A percentile compares a stretch with the other conserved stretches of the same genome.
These are phyloP conservation scores for Xylaria digitata DNA, from an alignment of 2,329 filamentous ascomycete genomes.

Conservation along the genomic window DNA sequence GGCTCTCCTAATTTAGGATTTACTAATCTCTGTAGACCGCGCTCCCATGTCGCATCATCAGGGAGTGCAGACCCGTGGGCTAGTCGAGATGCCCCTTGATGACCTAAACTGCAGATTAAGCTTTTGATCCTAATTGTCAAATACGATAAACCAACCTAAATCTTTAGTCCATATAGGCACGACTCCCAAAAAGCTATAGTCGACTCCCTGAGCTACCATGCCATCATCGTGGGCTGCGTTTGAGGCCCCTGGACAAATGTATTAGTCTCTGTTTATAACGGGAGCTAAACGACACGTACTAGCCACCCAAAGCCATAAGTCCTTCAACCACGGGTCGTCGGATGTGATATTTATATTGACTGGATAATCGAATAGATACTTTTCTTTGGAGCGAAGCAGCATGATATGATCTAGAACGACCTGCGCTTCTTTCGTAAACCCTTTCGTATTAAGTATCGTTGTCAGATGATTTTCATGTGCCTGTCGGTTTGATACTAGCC, in stretches of 20 bases:
- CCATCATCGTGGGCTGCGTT: constrained; percentile 72
- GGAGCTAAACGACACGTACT: constrained; percentile 57
- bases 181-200: constrained; percentile 81
- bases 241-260: constrained; percentile 64
- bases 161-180: constrained; percentile 77
- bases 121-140: constrained; percentile 1
- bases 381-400: constrained; percentile 69
- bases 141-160: constrained; percentile 63
- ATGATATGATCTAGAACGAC: constrained; percentile 67
- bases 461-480: constrained; percentile 67
- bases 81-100: constrained; percentile 61
- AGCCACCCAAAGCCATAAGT: constrained; percentile 81
- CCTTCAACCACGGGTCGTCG: constrained; percentile 79
- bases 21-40: constrained; percentile 72
- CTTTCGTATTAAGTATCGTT: constrained; percentile 57
- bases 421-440: constrained; percentile 63
- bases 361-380: constrained; percentile 71
- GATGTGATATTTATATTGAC: constrained; percentile 74
- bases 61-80: constrained; percentile 58
- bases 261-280: constrained; percentile 32
- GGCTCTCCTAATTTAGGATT: constrained; percentile 72
- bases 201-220: constrained; percentile 76
- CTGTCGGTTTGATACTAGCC: constrained; percentile 63
- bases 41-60: constrained; percentile 67
- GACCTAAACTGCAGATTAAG: constrained; percentile 54